Conservation (phyloP, 805 yeast genomes). For the Candida dendrica region DNA sequence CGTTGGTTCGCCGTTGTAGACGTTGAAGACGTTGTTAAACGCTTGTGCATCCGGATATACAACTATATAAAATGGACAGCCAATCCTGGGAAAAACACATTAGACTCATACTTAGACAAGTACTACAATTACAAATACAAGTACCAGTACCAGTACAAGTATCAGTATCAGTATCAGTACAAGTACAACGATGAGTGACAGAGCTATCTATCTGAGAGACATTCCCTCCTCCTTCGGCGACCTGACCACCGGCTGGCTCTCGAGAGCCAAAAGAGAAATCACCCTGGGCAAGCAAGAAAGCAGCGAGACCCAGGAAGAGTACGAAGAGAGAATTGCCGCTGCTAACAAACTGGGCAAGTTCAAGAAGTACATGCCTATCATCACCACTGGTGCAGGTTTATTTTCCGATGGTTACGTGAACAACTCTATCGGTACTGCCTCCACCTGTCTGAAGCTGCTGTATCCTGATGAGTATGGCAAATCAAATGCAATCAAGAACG, state of each 20-base stretch:
- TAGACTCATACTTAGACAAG: too few species aligned
- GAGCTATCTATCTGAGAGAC: slow-evolving; percentile 34
- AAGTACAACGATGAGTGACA: not conserved
- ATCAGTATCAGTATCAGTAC: too few species aligned
- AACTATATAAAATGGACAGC: too few species aligned
- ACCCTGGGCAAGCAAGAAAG: slow-evolving; percentile 27
- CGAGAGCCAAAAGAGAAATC: slow-evolving; percentile 35
- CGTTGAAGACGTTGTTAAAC: too few species aligned
- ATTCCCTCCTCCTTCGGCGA: slow-evolving; percentile 36
- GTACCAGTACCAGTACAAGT: too few species aligned
- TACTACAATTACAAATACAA: too few species aligned
- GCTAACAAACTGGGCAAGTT: slow-evolving; percentile 15
- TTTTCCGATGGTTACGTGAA: slow-evolving; percentile 92
- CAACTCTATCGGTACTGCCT: slow-evolving; percentile 73
- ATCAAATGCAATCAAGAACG: slow-evolving; percentile 70
- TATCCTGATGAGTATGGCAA: slow-evolving; percentile 57
- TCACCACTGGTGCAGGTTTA: slow-evolving; percentile 86
- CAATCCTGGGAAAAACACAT: too few species aligned
- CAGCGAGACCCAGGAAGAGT: slow-evolving; percentile 21
- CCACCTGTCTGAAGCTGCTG: slow-evolving; percentile 57
- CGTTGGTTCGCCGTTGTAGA: too few species aligned
- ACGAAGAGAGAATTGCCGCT: slow-evolving; percentile 11
- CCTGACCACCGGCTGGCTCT: slow-evolving; percentile 34
- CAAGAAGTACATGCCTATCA: slow-evolving; percentile 53
- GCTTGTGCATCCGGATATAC: too few species aligned